Base-by-base conservation (phyloP, 1,284 basidiomycete genomes). In the Cutaneotrichosporon cutaneum region DNA sequence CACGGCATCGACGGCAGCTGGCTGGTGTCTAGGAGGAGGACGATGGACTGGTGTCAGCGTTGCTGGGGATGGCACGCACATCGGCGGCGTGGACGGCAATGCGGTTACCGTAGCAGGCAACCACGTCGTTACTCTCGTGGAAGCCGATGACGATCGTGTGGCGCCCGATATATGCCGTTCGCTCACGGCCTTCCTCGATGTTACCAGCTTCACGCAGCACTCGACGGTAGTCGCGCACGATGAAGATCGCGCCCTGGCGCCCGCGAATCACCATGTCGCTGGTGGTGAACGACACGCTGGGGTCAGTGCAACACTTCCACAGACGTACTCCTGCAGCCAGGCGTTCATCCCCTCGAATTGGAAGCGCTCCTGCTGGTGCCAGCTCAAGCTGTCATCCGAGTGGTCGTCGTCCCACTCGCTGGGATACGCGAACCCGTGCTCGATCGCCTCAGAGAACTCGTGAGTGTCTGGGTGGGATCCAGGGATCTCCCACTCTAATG, bases 161-260 rank as follows among this genome's bases (percentile, higher is more conserved):
- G 14, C 18, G 26, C 4, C 16, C 48, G 10, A 51, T 51, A n/a
- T 18, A 51, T 8, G 26, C 48, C 18, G 27, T 8, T 14, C 48
- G 48, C 18, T 51, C 27, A 1, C 10, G 24, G 3, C 14, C 32
- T 13, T 54, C 33, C 21, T 30, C 27, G 5, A 35, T 36, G 8
- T 14, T 7, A 18, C 7, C 22, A 16, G 26, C n/a, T 14, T 45
- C 42, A 14, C 26, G 26, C 42, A 75, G 54, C 0, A 70, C 64
- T 8, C 56, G 26, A 2, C 55, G n/a, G 50, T 74, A 75, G 47
- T 72, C 60, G 6, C 70, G 59, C 1, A 73, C 54, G n/a, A 72
- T 59, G 21, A 70, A 44, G 16, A 72, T 22, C 2, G 58, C 24
- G 4, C 69, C 70, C 18, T 32, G 11, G 10, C 52, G 18, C 4